Evolutionary conservation across 306 rosid species (phyloP).

Genomic region (Trifolium fragiferum): DNA sequence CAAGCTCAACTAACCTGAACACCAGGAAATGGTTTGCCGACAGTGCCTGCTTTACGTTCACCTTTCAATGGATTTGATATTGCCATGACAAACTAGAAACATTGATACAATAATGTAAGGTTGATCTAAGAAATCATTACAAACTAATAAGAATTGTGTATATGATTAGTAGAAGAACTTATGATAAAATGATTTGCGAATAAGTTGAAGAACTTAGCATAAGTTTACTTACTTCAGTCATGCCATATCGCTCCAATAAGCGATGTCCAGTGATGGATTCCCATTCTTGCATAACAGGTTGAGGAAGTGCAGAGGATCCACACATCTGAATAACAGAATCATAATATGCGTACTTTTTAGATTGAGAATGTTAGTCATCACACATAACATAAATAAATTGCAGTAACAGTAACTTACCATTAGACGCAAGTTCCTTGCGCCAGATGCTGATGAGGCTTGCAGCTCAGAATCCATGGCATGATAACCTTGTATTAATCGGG

Average conservation of each 20-base stretch:
- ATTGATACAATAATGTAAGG: constrained; percentile 37
- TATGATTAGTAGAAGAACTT: background rate
- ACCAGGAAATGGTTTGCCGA: constrained; percentile 94
- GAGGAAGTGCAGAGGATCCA: constrained; percentile 97
- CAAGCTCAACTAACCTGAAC: constrained; percentile 71
- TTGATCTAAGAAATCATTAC: constrained; percentile 9
- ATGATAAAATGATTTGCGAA: background rate
- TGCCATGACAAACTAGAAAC: constrained; percentile 91
- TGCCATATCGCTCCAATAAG: constrained; percentile 94
- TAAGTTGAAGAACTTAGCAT: constrained; percentile 33
- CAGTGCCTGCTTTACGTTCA: constrained; percentile 85
- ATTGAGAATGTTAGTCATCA: constrained; percentile 23
- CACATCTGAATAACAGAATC: constrained; percentile 68
- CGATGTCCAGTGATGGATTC: constrained; percentile 84
- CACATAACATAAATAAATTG: constrained; percentile 11
- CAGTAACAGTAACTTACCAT: constrained; percentile 65
- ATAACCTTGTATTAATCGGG: constrained; percentile 87
- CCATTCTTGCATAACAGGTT: constrained; percentile 93
- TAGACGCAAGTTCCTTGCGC: constrained; percentile 86
- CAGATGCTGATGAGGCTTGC: constrained; percentile 71
- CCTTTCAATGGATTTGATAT: constrained; percentile 91
- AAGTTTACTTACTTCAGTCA: constrained; percentile 82
- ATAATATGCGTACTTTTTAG: constrained; percentile 20
- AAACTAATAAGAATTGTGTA: constrained; percentile 9
- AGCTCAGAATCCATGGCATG: constrained; percentile 84